Percentiles rank a stretch among this genome's conserved stretches.
Evolutionary conservation across 148 eudicot genomes (phyloP).

Genomic region (Amaranthus cruentus): DNA sequence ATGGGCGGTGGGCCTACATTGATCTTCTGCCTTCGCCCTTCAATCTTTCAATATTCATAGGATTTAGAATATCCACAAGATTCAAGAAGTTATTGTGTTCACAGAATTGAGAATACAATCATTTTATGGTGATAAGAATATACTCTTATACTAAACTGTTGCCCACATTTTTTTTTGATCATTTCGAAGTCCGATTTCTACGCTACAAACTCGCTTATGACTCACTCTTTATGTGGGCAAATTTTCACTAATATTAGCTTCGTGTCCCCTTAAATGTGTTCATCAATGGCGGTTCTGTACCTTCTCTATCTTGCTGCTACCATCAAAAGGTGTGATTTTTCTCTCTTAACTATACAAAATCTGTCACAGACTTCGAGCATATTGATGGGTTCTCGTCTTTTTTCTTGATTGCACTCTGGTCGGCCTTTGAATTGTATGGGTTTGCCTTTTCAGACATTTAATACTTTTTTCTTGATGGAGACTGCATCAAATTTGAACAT

Average conservation of each 20-base stretch:
- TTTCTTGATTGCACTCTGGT: slow-evolving; percentile 29
- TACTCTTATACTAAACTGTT: too few species aligned
- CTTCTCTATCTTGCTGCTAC: not conserved
- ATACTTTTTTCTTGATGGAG: slow-evolving; percentile 44
- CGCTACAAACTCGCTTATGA: not conserved
- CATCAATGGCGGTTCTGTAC: slow-evolving; percentile 26
- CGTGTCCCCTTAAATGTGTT: slow-evolving; percentile 9
- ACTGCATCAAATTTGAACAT: slow-evolving; percentile 41
- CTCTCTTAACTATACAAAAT: slow-evolving; percentile 23
- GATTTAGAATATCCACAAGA: too few species aligned
- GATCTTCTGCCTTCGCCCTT: too few species aligned
- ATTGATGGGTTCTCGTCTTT: slow-evolving; percentile 30
- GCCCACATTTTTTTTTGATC: not conserved
- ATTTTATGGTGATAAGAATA: too few species aligned
- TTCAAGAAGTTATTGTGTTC: too few species aligned
- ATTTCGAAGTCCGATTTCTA: slow-evolving; percentile 1
- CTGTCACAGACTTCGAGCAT: slow-evolving; percentile 12
- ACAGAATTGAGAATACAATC: too few species aligned
- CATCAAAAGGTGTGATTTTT: slow-evolving; percentile 27
- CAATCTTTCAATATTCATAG: too few species aligned
- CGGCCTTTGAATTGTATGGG: slow-evolving; percentile 35
- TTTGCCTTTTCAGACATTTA: slow-evolving; percentile 18
- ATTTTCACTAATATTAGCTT: slow-evolving; percentile 9
- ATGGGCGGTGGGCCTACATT: too few species aligned
- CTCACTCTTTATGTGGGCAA: slow-evolving; percentile 11